phyloP scores from a whole-genome alignment of 148 eudicot species.

The Polygonum aviculare region DNA sequence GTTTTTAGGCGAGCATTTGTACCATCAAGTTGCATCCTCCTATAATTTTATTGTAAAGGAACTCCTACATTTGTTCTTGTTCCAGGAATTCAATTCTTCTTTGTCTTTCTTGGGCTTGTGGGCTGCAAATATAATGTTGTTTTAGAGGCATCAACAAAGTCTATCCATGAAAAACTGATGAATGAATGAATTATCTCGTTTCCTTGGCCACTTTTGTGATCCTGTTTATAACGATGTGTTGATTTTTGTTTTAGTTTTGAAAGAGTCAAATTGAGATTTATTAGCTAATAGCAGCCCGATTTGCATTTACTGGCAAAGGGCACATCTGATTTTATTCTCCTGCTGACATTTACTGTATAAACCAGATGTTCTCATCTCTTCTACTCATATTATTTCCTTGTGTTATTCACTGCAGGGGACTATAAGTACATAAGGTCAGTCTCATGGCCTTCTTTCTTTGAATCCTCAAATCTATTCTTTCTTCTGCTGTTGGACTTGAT shows the following conservation, averaged over 20 bases:
- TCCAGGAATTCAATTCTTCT: background rate
- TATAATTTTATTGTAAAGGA: background rate
- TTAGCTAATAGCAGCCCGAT: background rate
- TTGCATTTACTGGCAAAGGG: background rate
- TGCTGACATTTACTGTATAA: background rate
- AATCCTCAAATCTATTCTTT: background rate
- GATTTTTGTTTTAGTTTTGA: background rate
- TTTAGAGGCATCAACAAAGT: no score
- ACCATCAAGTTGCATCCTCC: background rate
- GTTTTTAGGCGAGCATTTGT: background rate
- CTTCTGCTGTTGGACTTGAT: background rate
- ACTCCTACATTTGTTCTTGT: background rate
- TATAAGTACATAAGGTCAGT: constrained; percentile 82
- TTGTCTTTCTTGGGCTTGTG: background rate
- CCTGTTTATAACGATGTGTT: background rate
- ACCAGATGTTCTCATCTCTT: background rate
- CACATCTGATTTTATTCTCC: background rate
- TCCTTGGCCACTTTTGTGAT: no score
- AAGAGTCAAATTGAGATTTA: background rate
- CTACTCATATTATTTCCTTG: constrained; percentile 15
- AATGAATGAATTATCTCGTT: no score
- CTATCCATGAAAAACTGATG: no score
- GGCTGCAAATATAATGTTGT: no score
- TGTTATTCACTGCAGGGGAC: constrained; percentile 63
- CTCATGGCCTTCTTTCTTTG: background rate